Evolutionary conservation across 164 flowering plant genomes (phyloP).

Genomic region (Tetracentron sinense): DNA sequence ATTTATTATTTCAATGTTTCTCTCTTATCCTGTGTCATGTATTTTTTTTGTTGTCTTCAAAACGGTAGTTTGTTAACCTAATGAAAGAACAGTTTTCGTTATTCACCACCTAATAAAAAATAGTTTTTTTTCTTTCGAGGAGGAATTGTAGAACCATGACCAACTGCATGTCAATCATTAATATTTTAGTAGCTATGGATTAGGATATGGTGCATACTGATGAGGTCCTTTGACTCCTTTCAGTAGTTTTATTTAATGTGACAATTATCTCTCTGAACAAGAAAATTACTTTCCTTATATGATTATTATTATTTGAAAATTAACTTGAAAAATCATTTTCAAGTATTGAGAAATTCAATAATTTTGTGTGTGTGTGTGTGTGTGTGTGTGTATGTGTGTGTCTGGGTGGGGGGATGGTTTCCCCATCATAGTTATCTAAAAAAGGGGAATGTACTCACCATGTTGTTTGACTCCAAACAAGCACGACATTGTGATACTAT

Average conservation of each 20-base stretch:
- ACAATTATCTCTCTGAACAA: too few species aligned
- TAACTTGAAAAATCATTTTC: too few species aligned
- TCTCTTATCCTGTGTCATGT: not conserved
- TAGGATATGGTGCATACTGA: not conserved
- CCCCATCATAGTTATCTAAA: not conserved
- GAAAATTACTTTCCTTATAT: too few species aligned
- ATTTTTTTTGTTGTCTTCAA: not conserved
- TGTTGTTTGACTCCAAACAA: not conserved
- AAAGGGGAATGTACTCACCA: not conserved
- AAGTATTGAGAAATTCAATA: too few species aligned
- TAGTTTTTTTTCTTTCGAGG: not conserved
- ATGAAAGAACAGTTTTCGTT: too few species aligned
- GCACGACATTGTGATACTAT: not conserved
- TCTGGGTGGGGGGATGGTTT: not conserved
- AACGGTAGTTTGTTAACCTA: not conserved
- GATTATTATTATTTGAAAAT: too few species aligned
- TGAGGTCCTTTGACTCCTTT: not conserved
- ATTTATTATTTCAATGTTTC: too few species aligned
- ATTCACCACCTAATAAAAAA: too few species aligned
- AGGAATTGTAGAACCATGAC: not conserved
- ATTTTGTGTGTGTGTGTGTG: too few species aligned
- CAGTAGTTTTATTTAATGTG: too few species aligned
- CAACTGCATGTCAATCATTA: not conserved
- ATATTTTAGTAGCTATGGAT: not conserved
- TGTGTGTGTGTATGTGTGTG: not conserved